A percentile compares a stretch with the other conserved stretches of the same genome.
Conservation (phyloP, 1,284 basidiomycete genomes). For the Xanthoconium separans region DNA sequence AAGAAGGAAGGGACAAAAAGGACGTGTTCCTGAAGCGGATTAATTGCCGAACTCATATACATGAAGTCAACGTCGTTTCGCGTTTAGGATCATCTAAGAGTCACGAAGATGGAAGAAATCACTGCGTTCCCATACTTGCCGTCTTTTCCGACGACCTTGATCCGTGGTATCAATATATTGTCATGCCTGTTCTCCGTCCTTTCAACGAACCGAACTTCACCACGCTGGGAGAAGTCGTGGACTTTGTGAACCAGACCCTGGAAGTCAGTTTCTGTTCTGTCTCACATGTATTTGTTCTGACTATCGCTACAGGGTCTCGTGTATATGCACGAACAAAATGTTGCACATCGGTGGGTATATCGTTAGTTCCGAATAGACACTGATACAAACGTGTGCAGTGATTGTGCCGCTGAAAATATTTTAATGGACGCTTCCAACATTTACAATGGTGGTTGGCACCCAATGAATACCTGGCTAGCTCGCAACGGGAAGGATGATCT, state of each 20-base stretch:
- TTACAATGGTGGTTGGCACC: slow-evolving; percentile 30
- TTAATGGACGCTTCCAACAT: slow-evolving; percentile 29
- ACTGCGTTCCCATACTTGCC: slow-evolving; percentile 8
- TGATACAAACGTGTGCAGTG: slow-evolving; percentile 15
- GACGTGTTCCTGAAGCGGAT: slow-evolving; percentile 17
- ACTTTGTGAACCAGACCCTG: slow-evolving; percentile 36
- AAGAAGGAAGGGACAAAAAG: neutral
- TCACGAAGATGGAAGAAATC: neutral
- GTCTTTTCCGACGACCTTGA: slow-evolving; percentile 7
- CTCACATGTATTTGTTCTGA: neutral
- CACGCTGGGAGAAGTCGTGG: slow-evolving; percentile 31
- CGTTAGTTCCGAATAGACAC: too few species aligned
- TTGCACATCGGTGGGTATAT: slow-evolving; percentile 24
- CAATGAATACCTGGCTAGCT: slow-evolving; percentile 6
- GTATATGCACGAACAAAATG: slow-evolving; percentile 30
- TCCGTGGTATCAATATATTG: slow-evolving; percentile 18
- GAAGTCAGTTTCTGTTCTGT: slow-evolving; percentile 19
- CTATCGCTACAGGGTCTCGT: slow-evolving; percentile 23
- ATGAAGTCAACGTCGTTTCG: slow-evolving; percentile 9
- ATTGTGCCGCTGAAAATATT: slow-evolving; percentile 27
- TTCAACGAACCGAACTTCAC: slow-evolving; percentile 33
- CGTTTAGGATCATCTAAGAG: neutral
- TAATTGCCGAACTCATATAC: neutral
- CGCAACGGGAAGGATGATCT: slow-evolving; percentile 7
- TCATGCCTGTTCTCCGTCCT: slow-evolving; percentile 33